Base-by-base conservation (phyloP, 2,329 filamentous ascomycete genomes). In the Botrytis paeoniae region DNA sequence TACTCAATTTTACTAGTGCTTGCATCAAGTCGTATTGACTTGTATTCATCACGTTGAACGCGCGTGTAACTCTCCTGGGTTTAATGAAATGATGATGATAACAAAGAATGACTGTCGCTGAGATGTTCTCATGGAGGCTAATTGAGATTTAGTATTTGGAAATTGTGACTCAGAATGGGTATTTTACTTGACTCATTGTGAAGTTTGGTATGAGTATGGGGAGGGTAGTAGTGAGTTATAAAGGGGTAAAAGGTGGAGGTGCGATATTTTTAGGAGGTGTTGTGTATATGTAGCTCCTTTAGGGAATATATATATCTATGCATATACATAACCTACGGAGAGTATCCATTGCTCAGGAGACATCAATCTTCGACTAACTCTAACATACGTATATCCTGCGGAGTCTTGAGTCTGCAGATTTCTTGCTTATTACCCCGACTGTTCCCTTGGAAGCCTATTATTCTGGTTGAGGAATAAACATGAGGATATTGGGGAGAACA, bases 401-500 rank as follows among this genome's bases (percentile, higher is more conserved):
- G 25, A 16, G 12, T 10, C 48, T 54, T 54, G 48, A 3, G 6
- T 54, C 16, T 7, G 48, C 25, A 54, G 25, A n/a, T 3, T 2
- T 12, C 12, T 54, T n/a, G 1, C 25, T n/a, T 54, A 3, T 54
- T n/a, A 3, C 12, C 1, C 12, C 0, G 12, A 16, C 16, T 16
- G 5, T 51, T 51, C 5, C 12, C 48, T 54, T 10, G 4, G 25
- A 51, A 51, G 48, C 25, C 2, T n/a, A 16, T 7, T 7, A 51
- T 51, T 16, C 48, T 51, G 0, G 4, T 7, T n/a, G 25, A 54
- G 12, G 12, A n/a, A n/a, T n/a, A n/a, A 1, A 5, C 1, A n/a
- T 16, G 48, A 16, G 10, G 48, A 16, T 54, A 54, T 8, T 0
- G 48, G 48, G 48, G 48, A n/a, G 25, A n/a, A n/a, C 3, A 2